Conservation (phyloP, 768 basidiomycete species). For the Mycena galericulata region DNA sequence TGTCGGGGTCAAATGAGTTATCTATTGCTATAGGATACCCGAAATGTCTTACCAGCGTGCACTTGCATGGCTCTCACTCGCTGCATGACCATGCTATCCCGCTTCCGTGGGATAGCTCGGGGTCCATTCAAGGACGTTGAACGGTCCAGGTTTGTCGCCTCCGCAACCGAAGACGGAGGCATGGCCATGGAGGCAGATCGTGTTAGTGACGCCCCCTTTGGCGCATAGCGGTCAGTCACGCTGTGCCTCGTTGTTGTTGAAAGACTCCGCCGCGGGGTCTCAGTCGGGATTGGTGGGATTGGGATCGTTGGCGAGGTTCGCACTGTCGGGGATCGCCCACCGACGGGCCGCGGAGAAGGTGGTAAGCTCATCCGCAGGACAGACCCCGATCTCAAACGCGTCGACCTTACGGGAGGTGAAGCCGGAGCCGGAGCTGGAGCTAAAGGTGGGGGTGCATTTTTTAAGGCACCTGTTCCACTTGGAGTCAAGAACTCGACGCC, state of each 20-base stretch:
- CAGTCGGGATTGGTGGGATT: constrained; percentile 14
- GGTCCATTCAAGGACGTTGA: constrained; percentile 18
- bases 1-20: constrained; percentile 10
- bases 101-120: constrained; percentile 12
- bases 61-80: constrained; percentile 29
- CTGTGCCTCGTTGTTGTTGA: constrained; percentile 13
- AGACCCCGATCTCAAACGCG: constrained; percentile 28
- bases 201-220: constrained; percentile 6
- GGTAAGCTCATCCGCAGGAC: constrained; percentile 30
- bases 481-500: constrained; percentile 18
- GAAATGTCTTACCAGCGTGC: constrained; percentile 9
- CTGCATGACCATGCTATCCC: constrained; percentile 35
- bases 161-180: background rate
- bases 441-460: background rate
- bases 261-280: background rate
- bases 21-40: background rate
- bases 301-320: constrained; percentile 19
- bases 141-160: constrained; percentile 15
- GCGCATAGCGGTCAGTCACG: constrained; percentile 14
- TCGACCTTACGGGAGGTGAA: background rate
- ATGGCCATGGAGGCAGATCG: constrained; percentile 27
- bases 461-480: constrained; percentile 16
- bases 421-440: background rate
- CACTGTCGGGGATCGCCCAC: constrained; percentile 18
- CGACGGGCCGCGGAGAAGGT: constrained; percentile 31